phyloP scores from a whole-genome alignment of 1,284 basidiomycete genomes.

The Moniliophthora roreri region DNA sequence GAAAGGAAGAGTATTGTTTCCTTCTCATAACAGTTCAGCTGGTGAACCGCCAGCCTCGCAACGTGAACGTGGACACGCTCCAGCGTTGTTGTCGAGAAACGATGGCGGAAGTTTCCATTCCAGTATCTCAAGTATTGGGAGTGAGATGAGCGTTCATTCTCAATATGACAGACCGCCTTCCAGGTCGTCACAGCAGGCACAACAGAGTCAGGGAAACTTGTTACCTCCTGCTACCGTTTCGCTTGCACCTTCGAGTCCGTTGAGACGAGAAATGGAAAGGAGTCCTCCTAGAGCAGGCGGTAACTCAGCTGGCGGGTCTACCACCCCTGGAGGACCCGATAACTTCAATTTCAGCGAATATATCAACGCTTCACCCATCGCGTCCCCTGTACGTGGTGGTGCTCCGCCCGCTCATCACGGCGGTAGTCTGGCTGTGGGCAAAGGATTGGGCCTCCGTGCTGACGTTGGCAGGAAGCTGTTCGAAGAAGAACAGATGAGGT shows the following conservation, averaged over 20 bases:
- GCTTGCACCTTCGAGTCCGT: slow-evolving; percentile 2
- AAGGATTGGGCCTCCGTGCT: slow-evolving; percentile 49
- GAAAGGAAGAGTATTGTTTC: slow-evolving; percentile 69
- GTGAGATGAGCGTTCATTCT: slow-evolving; percentile 26
- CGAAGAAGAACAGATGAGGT: slow-evolving; percentile 61
- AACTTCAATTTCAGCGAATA: slow-evolving; percentile 71
- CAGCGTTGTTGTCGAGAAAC: slow-evolving; percentile 21
- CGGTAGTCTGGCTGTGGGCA: slow-evolving; percentile 30
- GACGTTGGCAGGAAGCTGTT: slow-evolving; percentile 70
- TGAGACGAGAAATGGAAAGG: not conserved
- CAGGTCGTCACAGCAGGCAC: slow-evolving; percentile 8
- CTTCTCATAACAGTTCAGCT: slow-evolving; percentile 25
- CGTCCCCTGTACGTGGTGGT: slow-evolving; percentile 25
- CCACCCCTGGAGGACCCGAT: not conserved
- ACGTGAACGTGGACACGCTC: slow-evolving; percentile 18
- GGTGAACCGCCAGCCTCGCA: slow-evolving; percentile 25
- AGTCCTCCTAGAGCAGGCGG: not conserved
- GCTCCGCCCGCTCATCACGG: slow-evolving; percentile 16
- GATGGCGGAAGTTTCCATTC: slow-evolving; percentile 37
- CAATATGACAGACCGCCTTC: slow-evolving; percentile 14
- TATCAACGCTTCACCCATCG: slow-evolving; percentile 71
- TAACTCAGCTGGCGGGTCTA: not conserved
- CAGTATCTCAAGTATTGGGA: slow-evolving; percentile 42
- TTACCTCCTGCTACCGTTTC: slow-evolving; percentile 29
- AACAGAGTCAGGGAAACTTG: slow-evolving; percentile 19